These are phyloP conservation scores for Sclerotiophoma versabilis DNA, from an alignment of 2,329 filamentous ascomycete species.

Conservation along the genomic window DNA sequence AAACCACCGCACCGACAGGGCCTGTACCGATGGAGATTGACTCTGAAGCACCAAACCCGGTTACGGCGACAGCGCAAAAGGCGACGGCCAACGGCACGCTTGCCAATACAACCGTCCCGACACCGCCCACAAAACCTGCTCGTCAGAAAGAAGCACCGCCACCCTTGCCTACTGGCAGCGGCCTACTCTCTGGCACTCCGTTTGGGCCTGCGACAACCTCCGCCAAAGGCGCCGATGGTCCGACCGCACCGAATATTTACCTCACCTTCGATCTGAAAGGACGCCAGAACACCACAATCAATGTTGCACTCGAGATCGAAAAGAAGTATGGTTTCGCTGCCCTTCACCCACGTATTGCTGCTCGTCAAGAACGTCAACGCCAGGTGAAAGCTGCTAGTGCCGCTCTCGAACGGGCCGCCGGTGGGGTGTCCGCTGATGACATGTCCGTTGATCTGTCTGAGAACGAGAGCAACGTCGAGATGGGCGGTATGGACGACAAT, in stretches of 20 bases:
- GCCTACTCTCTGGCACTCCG: conserved; percentile 67
- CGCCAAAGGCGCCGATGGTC: conserved; percentile 51
- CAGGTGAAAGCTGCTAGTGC: conserved; percentile 89
- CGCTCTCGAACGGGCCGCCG: conserved; percentile 78
- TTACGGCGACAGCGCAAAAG: conserved; percentile 39
- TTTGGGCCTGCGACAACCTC: conserved; percentile 62
- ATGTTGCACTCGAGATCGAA: conserved; percentile 92
- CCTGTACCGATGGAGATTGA: conserved; percentile 49
- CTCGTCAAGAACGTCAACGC: conserved; percentile 84
- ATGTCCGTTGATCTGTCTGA: conserved; percentile 80
- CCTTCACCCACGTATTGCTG: conserved; percentile 87
- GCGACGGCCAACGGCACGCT: conserved; percentile 45
- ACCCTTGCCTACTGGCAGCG: conserved; percentile 67
- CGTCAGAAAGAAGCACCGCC: conserved; percentile 64
- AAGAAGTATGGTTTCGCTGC: conserved; percentile 95
- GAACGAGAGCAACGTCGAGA: conserved; percentile 84
- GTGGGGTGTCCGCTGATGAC: conserved; percentile 75
- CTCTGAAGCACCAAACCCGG: conserved; percentile 37
- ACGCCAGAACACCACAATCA: conserved; percentile 88
- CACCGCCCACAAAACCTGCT: conserved; percentile 62
- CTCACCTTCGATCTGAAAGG: conserved; percentile 82
- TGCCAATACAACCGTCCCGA: conserved; percentile 58
- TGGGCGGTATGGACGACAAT: conserved; percentile 68
- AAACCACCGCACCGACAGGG: conserved; percentile 25
- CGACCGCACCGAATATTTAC: conserved; percentile 73